Conservation (phyloP, 768 basidiomycete genomes). For the Suillus placidus region DNA sequence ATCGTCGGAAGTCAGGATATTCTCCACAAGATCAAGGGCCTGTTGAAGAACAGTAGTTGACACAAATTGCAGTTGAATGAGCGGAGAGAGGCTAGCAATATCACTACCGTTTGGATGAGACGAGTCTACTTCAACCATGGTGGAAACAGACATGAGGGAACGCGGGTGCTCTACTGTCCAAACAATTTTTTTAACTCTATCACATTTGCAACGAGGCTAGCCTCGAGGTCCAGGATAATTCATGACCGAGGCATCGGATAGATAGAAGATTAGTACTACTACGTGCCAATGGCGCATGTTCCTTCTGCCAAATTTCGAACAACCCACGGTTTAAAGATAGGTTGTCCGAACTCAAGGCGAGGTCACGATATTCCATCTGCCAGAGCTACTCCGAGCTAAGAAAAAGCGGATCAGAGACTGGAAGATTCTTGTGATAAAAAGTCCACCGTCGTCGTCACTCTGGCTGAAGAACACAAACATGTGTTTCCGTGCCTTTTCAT, state of each 20-base stretch:
- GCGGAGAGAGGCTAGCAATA: constrained; percentile 29
- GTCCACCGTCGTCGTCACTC: constrained; percentile 83
- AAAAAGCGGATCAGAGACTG: constrained; percentile 71
- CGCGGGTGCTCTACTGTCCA: neutral
- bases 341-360: constrained; percentile 82
- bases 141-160: constrained; percentile 13
- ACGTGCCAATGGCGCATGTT: constrained; percentile 42
- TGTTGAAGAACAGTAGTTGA: constrained; percentile 70
- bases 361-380: constrained; percentile 52
- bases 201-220: constrained; percentile 15
- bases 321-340: constrained; percentile 50
- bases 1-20: constrained; percentile 64
- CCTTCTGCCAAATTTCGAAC: constrained; percentile 82
- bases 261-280: constrained; percentile 3
- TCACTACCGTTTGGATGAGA: constrained; percentile 17
- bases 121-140: constrained; percentile 27
- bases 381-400: constrained; percentile 56
- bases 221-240: constrained; percentile 30
- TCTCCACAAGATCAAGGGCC: constrained; percentile 71
- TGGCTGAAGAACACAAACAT: constrained; percentile 40
- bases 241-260: neutral
- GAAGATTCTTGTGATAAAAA: constrained; percentile 40
- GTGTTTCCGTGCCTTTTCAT: constrained; percentile 8
- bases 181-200: neutral
- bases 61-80: constrained; percentile 64